phyloP scores from a whole-genome alignment of 345 rosid species.

The Syzygium aqueum region DNA sequence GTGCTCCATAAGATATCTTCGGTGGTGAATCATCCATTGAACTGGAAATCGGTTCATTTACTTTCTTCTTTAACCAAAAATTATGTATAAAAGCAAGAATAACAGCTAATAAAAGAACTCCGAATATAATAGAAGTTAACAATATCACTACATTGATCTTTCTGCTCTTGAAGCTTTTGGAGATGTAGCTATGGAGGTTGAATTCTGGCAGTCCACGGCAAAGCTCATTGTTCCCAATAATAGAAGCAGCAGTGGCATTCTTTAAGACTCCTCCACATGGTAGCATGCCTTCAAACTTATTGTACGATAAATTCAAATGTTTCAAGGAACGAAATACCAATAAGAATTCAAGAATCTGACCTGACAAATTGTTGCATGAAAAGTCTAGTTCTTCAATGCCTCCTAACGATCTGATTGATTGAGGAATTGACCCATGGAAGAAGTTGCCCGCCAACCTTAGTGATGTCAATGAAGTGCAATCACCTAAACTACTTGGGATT shows the following conservation, averaged over 20 bases:
- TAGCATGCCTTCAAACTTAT: not conserved
- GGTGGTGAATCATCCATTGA: too few relatives aligned
- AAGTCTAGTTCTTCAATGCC: not conserved
- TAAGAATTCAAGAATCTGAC: not conserved
- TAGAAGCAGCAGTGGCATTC: too few relatives aligned
- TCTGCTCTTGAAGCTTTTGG: not conserved
- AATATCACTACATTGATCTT: not conserved
- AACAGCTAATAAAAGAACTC: not conserved
- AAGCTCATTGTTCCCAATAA: not conserved
- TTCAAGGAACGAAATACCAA: not conserved
- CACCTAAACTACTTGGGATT: too few relatives aligned
- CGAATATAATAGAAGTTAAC: not conserved
- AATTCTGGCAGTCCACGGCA: not conserved
- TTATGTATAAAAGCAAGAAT: too few relatives aligned
- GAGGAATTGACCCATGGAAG: not conserved
- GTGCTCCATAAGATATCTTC: too few relatives aligned
- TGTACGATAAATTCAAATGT: too few relatives aligned
- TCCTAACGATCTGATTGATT: not conserved
- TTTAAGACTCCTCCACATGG: not conserved
- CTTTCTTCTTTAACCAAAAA: not conserved
- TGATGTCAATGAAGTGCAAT: too few relatives aligned
- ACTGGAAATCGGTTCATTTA: accelerated
- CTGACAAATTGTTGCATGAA: not conserved
- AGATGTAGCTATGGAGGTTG: not conserved
- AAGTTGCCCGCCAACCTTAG: not conserved